A percentile compares a stretch with the other conserved stretches of the same genome.
These are phyloP conservation scores for Vigna unguiculata DNA, from an alignment of 306 rosid species.

Conservation along the genomic window DNA sequence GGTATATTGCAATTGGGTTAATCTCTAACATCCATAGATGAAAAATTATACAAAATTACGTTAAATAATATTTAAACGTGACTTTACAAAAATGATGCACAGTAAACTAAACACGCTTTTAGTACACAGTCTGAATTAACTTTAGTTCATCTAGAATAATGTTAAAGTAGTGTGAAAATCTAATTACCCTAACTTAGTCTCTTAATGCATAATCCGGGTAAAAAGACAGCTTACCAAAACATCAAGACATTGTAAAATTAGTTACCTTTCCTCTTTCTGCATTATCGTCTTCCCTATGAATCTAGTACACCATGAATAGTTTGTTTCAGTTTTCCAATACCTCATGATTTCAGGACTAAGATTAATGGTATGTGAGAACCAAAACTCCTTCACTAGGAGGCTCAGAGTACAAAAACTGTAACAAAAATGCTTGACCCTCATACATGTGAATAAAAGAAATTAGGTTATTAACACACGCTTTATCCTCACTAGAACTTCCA, in stretches of 20 bases:
- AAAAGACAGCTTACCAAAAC: background rate
- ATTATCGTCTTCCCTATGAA: background rate
- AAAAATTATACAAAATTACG: too few relatives aligned
- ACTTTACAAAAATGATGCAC: too few relatives aligned
- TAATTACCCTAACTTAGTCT: background rate
- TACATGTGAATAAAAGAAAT: background rate
- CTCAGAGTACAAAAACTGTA: background rate
- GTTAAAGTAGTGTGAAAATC: too few relatives aligned
- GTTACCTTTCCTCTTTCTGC: slow-evolving; percentile 16
- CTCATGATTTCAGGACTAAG: background rate
- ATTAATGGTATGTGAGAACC: background rate
- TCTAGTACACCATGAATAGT: background rate
- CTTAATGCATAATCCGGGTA: background rate
- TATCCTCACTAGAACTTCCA: slow-evolving; percentile 40
- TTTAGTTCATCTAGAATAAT: too few relatives aligned
- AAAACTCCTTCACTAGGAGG: slow-evolving; percentile 18
- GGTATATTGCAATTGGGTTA: too few relatives aligned
- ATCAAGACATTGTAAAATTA: background rate
- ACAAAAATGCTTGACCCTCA: slow-evolving; percentile 11
- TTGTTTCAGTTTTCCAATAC: background rate
- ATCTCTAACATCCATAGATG: too few relatives aligned
- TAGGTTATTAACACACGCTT: slow-evolving; percentile 3
- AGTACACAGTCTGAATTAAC: too few relatives aligned
- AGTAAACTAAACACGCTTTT: too few relatives aligned
- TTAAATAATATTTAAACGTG: too few relatives aligned